Conservation (phyloP, 2,329 filamentous ascomycete species). For the Cladosporium austrohemisphaericum region DNA sequence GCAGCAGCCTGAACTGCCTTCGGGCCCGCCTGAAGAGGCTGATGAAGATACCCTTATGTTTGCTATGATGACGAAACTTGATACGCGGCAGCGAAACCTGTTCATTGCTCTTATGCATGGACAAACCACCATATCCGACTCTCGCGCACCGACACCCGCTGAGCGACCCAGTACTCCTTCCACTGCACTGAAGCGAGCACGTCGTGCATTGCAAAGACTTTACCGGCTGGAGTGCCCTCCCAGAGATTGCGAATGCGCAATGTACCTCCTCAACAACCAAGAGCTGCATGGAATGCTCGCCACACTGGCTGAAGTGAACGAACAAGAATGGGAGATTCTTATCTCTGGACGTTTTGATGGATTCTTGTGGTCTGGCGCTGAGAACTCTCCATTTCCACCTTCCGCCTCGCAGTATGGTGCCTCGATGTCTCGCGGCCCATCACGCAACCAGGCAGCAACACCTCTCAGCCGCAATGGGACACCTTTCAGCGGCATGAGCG, state of each 20-base stretch:
- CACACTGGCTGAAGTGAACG: conserved; percentile 81
- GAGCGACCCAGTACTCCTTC: conserved; percentile 41
- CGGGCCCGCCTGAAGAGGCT: conserved; percentile 77
- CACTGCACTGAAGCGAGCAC: conserved; percentile 70
- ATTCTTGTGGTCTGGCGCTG: conserved; percentile 89
- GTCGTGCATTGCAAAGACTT: conserved; percentile 75
- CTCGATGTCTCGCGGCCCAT: conserved; percentile 29
- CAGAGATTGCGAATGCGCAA: conserved; percentile 78
- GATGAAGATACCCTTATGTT: conserved; percentile 93
- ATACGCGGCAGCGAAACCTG: conserved; percentile 68
- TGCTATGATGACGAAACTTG: conserved; percentile 85
- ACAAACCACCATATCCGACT: conserved; percentile 47
- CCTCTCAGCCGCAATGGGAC: conserved; percentile 46
- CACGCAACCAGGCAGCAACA: conserved; percentile 43
- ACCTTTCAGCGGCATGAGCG: conserved; percentile 57
- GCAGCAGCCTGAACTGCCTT: conserved; percentile 69
- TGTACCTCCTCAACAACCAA: conserved; percentile 80
- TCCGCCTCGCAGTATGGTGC: conserved; percentile 28
- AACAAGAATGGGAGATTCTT: conserved; percentile 94
- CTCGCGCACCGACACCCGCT: conserved; percentile 64
- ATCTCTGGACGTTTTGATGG: conserved; percentile 92
- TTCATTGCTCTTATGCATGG: conserved; percentile 77
- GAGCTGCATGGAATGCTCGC: conserved; percentile 80
- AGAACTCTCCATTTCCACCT: conserved; percentile 47
- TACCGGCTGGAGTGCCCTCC: conserved; percentile 72